Base-by-base conservation (phyloP, 2,329 filamentous ascomycete genomes). In the Apiospora phragmitis region DNA sequence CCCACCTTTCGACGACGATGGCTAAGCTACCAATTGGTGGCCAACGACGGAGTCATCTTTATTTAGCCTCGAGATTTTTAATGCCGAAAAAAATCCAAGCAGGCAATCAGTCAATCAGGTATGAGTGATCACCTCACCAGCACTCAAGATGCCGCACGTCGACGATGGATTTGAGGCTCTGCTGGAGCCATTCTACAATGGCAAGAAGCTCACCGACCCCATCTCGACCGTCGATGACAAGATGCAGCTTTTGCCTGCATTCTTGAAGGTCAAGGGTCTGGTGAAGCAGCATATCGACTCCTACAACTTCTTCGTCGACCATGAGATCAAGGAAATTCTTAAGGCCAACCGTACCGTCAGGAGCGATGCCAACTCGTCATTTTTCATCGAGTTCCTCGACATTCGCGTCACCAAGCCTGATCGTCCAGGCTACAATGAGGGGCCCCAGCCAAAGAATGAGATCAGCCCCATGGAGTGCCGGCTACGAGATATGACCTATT, bases 211-310 rank as follows among this genome's bases (percentile, higher is more conserved):
- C 71, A 91, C 89, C 0, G 89, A 91, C 76, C 88, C 89, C 55
- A 89, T 91, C 74, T 90, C 86, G 38, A 90, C 86, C 69, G 87
- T 86, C 75, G 87, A 93, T 78, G 96, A 99, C 85, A 99, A 99
- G 86, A 98, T 95, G 90, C 97, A 98, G 80, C 87, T 99, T 55
- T 84, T 99, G 38, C 97, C 96, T 0, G 96, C 96, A n/a, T 99
- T 99, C 81, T 85, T 99, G 71, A 98, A 98, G 82, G 95, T 98
- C 77, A 99, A 99, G 83, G 95, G 95, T 70, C 86, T 98, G 70
- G 95, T 98, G 69, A 98, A 98, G 82, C 95, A 98, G 85, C 95
- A 98, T 81, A 95, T 97, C 79, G 97, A 99, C 84, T 98, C 96
- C 32, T 99, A 97, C 87, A 98, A 99, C 83, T 97, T 96, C 83